Base-by-base conservation (phyloP, 164 flowering plant genomes). In the Magnolia officinalis region DNA sequence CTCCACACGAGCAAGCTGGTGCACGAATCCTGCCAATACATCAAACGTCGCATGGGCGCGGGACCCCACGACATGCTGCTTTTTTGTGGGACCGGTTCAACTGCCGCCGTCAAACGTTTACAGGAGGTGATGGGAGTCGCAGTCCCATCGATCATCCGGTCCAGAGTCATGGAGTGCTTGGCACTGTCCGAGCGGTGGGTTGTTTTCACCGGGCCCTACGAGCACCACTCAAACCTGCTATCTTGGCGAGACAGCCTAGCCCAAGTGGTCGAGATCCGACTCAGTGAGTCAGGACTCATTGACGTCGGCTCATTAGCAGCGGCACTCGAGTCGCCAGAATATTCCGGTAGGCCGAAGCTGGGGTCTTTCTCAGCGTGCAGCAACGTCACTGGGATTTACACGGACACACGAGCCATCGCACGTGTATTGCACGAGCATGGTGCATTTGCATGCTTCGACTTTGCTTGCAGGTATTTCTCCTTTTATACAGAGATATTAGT, bases 201-300 rank as follows among this genome's bases (percentile, higher is more conserved):
- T 11, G 72, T 75, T 14, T 75, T 75, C 64, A 75, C 77, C 2
- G 77, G 77, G 8, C 77, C 73, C 7, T 72, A 66, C 64, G 80
- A 78, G 49, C 80, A 78, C 70, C 80, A 79, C 74, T 79, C 81
- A 4, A 79, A 79, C 67, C 69, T 79, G 9, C 78, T 79, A 19
- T 79, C 81, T 3, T 78, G 80, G 80, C 70, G 71, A 37, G 77
- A 78, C 20, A 78, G 80, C 70, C 21, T 74, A 24, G 80, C 80
- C 50, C 76, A 78, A 6, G 80, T 78, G 58, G 73, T 78, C 6
- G 80, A 78, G 64, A 78, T 78, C 20, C 73, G 74, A 8, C 23
- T 74, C 45, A 69, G 63, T 26, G 70, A 70, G n/a, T 50, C 68
- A 10, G 80, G 77, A 24, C 65, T 8, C 29, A 29, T 69, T 24